Conservation (phyloP, 164 flowering plant species). For the Vitis riparia region DNA sequence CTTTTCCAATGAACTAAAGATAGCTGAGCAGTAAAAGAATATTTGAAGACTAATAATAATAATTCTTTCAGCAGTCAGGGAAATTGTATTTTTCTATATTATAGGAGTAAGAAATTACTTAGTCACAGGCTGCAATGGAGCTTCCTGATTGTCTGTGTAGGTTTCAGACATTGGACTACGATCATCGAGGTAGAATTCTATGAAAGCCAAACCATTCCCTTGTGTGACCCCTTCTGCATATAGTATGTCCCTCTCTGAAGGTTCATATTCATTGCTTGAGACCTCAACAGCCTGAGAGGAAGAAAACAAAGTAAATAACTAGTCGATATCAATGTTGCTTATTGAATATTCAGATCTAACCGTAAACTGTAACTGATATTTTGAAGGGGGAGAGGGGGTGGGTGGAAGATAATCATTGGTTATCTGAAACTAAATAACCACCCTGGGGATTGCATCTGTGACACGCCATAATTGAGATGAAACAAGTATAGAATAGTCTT, state of each 20-base stretch:
- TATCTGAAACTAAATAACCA: too few species aligned
- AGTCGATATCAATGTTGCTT: neutral
- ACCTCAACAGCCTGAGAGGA: constrained; percentile 85
- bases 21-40: too few species aligned
- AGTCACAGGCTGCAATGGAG: constrained; percentile 57
- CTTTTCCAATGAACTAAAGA: too few species aligned
- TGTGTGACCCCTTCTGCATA: constrained; percentile 98
- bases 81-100: too few species aligned
- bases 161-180: constrained; percentile 97
- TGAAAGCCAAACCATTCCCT: constrained; percentile 92
- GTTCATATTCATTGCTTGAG: constrained; percentile 96
- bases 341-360: neutral
- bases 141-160: constrained; percentile 74
- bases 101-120: constrained; percentile 45
- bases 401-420: too few species aligned
- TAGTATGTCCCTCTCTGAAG: constrained; percentile 84
- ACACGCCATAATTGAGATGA: too few species aligned
- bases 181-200: constrained; percentile 88
- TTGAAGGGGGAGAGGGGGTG: too few species aligned
- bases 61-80: neutral
- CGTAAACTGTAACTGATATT: neutral
- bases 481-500: too few species aligned
- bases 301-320: neutral
- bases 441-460: too few species aligned
- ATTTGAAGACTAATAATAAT: neutral